Evolutionary conservation across 106 monocot genomes (phyloP).

Genomic region (Dendrobium nobile): DNA sequence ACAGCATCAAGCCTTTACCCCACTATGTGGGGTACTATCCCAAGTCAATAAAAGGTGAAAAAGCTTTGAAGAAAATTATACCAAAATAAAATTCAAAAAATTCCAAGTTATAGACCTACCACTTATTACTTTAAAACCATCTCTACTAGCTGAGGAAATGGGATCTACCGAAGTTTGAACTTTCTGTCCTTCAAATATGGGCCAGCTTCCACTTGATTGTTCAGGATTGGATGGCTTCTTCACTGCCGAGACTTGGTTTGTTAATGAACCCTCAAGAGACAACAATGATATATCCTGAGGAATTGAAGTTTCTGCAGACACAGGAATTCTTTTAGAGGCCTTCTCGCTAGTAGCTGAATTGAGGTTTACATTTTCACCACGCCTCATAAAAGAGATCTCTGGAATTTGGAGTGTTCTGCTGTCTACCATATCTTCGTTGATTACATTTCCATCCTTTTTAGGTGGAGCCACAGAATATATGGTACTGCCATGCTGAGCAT

Average conservation of each 20-base stretch:
- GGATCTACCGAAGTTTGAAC: constrained; percentile 14
- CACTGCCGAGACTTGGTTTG: constrained; percentile 20
- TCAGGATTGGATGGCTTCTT: constrained; percentile 16
- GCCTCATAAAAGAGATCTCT: constrained; percentile 15
- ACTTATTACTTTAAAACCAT: constrained; percentile 31
- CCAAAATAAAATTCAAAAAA: not conserved
- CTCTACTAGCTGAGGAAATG: constrained; percentile 13
- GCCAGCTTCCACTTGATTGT: constrained; percentile 11
- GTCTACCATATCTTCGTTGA: constrained; percentile 9
- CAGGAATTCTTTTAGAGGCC: constrained; percentile 17
- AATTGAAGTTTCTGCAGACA: constrained; percentile 1
- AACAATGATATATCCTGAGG: constrained; percentile 15
- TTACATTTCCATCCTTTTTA: constrained; percentile 13
- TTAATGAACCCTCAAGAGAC: constrained; percentile 34
- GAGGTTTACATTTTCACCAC: constrained; percentile 16
- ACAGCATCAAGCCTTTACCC: too few species aligned
- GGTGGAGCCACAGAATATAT: constrained; percentile 16
- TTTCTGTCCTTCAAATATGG: constrained; percentile 15
- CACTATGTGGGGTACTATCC: not conserved
- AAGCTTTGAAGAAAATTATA: constrained; percentile 12
- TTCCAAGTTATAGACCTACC: constrained; percentile 13
- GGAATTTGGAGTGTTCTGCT: constrained; percentile 21
- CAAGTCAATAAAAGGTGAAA: not conserved
- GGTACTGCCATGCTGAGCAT: constrained; percentile 18
- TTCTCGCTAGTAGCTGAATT: constrained; percentile 16